Base-by-base conservation (phyloP, 208 protist genomes). In the Leishmania aethiopica region DNA sequence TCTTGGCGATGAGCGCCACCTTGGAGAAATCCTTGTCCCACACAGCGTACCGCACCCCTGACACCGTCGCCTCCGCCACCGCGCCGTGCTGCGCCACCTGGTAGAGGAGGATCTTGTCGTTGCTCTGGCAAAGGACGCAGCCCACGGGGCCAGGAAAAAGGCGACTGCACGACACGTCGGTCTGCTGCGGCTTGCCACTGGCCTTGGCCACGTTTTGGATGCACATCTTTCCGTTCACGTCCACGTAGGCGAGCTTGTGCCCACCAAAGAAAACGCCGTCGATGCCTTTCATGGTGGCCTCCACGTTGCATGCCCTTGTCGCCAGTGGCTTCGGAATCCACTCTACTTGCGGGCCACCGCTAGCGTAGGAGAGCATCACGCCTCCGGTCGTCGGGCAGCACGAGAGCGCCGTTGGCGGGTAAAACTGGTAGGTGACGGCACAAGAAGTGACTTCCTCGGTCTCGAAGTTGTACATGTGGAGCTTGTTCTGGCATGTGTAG, bases 201-300 rank as follows among this genome's bases (percentile, higher is more conserved):
- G 94, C 91, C 71, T 97, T 96, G 40, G 94, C 84, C 3, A 95
- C 74, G 83, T 97, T 95, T 73, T 93, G 93, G 66, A 99, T 83
- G 64, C 96, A 85, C 77, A 99, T 88, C 53, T 95, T 89, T 13
- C 89, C 87, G 51, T 79, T 93, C 47, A 92, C 93, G 79, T 99
- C 95, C 3, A 99, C 85, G 45, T 96, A 97, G 25, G 94, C 98
- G 78, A 99, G 99, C 81, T 99, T 98, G 85, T 99, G 98, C 40
- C 97, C 89, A 42, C 96, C 97, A 62, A 99, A 96, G 79, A 99
- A 99, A 25, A 98, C 94, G 60, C 96, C 96, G 70, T 89, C 89
- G 4, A 97, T 90, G 47, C 93, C 93, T 40, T 85, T 87, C 6
- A 85, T 83, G 28, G 87, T 86, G 45, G 53, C 57, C 37, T 60